phyloP scores from a whole-genome alignment of 2,329 filamentous ascomycete genomes.

The Nemania serpens region DNA sequence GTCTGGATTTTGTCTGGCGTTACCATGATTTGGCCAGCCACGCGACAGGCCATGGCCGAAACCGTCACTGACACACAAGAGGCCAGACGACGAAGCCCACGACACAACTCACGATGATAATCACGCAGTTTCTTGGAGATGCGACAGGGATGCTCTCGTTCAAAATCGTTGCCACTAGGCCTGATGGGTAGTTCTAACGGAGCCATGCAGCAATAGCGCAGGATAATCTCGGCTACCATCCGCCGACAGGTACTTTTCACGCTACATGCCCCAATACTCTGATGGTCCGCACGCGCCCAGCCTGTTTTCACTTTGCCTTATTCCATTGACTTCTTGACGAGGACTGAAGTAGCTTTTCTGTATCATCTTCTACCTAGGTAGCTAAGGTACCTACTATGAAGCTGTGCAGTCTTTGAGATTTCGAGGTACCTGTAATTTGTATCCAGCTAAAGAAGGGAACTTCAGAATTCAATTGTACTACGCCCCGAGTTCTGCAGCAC shows the following conservation, averaged over 20 bases:
- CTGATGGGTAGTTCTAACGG: constrained; percentile 14
- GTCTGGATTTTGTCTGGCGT: no score
- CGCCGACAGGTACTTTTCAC: background rate
- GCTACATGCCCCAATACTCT: background rate
- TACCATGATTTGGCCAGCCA: background rate
- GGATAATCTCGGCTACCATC: constrained; percentile 5
- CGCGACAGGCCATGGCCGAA: background rate
- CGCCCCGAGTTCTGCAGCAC: background rate
- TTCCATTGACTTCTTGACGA: background rate
- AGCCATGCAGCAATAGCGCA: constrained; percentile 11
- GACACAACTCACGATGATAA: constrained; percentile 28
- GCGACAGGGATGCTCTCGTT: constrained; percentile 7
- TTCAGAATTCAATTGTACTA: background rate
- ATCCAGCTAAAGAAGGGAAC: background rate
- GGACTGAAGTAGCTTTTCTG: background rate
- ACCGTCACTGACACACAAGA: no score
- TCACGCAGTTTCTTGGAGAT: constrained; percentile 17
- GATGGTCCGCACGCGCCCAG: background rate
- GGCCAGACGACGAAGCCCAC: background rate
- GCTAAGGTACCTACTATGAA: no score
- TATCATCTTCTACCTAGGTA: background rate
- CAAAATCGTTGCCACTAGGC: background rate
- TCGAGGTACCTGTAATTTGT: no score
- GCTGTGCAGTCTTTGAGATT: background rate
- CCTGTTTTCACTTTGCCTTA: no score